These are phyloP conservation scores for Leccinum huronense DNA, from an alignment of 1,284 basidiomycete genomes.

Conservation along the genomic window DNA sequence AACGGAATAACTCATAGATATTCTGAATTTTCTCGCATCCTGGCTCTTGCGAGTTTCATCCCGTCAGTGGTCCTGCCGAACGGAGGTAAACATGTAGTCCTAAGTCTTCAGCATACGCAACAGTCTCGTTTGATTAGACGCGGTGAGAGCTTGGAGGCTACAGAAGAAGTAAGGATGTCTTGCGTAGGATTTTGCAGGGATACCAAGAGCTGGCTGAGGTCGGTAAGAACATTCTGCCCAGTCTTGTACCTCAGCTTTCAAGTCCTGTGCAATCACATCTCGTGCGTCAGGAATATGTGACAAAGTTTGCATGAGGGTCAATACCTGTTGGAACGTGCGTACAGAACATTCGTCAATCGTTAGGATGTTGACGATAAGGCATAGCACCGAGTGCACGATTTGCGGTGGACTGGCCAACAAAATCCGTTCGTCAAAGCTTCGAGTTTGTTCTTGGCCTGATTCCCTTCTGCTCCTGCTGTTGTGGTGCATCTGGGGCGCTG, in stretches of 20 bases:
- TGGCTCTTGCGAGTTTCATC: conserved; percentile 43
- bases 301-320: conserved; percentile 86
- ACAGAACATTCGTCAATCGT: conserved; percentile 95
- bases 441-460: conserved; percentile 32
- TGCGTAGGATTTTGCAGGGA: conserved; percentile 58
- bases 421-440: conserved; percentile 56
- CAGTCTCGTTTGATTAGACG: conserved; percentile 90
- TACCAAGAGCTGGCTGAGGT: conserved; percentile 73
- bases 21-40: conserved; percentile 76
- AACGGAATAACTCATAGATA: conserved; percentile 88
- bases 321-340: conserved; percentile 87
- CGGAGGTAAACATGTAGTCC: conserved; percentile 89
- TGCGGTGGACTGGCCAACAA: conserved; percentile 73
- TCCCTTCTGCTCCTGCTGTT: conserved; percentile 22
- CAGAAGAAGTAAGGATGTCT: conserved; percentile 61
- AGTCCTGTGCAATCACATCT: conserved; percentile 83
- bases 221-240: conserved; percentile 71
- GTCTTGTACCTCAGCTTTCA: conserved; percentile 81
- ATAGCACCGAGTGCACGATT: conserved; percentile 77
- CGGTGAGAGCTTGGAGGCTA: conserved; percentile 87
- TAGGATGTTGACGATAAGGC: conserved; percentile 90
- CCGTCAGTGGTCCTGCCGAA: conserved; percentile 39
- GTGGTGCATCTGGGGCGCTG: conserved; percentile 12
- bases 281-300: conserved; percentile 85
- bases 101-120: conserved; percentile 92